Evolutionary conservation across 1,284 basidiomycete species (phyloP).

Genomic region (Schizophyllum amplum): DNA sequence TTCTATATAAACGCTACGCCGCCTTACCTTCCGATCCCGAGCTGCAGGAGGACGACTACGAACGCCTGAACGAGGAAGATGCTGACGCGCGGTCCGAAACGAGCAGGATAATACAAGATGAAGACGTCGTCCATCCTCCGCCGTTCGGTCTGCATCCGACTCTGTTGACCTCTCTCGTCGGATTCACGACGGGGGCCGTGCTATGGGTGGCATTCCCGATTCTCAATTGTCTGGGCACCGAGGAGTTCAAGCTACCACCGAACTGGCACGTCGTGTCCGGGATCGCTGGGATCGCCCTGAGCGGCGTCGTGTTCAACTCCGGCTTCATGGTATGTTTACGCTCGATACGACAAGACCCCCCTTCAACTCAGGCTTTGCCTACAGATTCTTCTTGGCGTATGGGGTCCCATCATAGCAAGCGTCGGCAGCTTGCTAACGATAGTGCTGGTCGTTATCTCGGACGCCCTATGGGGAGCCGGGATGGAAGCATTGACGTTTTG

Average conservation of each 20-base stretch:
- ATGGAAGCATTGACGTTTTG: conserved; percentile 49
- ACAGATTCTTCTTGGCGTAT: conserved; percentile 68
- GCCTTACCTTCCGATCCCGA: conserved; percentile 56
- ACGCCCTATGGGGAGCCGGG: conserved; percentile 56
- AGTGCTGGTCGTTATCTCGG: conserved; percentile 69
- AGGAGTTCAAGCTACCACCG: conserved; percentile 53
- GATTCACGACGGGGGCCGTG: conserved; percentile 51
- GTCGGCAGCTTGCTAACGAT: conserved; percentile 81
- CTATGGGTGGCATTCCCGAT: conserved; percentile 72
- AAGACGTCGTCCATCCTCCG: conserved; percentile 39
- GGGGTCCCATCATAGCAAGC: conserved; percentile 81
- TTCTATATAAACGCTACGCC: conserved; percentile 74
- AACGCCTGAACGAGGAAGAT: conserved; percentile 31
- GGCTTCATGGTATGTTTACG: conserved; percentile 58
- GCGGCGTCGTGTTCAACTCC: conserved; percentile 69
- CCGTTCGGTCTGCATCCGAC: conserved; percentile 80
- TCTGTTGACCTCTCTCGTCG: conserved; percentile 60
- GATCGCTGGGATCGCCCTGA: conserved; percentile 54
- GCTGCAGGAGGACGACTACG: conserved; percentile 35
- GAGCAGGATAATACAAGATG: conserved; percentile 5
- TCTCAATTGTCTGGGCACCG: conserved; percentile 50
- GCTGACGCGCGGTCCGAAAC: conserved; percentile 12
- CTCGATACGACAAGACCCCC: conserved; percentile 3
- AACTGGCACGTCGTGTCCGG: conserved; percentile 32
- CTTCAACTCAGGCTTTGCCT: conserved; percentile 1